Evolutionary conservation across 1,284 basidiomycete genomes (phyloP).

Genomic region (Xerocomus nothofagi): DNA sequence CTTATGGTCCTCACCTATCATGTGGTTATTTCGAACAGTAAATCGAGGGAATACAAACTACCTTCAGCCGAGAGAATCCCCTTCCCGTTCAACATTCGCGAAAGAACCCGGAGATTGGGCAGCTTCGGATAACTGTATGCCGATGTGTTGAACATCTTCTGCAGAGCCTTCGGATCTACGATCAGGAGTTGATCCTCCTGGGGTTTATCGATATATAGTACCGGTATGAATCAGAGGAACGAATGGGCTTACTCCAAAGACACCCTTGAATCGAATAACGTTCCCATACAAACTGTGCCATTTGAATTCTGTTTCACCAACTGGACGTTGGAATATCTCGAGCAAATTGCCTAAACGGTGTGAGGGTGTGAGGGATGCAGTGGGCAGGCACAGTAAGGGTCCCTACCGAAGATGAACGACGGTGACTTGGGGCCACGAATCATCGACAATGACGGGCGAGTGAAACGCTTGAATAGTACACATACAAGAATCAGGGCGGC

Average conservation of each 20-base stretch:
- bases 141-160: slow-evolving; percentile 43
- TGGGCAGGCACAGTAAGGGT: too few species aligned
- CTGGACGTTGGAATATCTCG: slow-evolving; percentile 27
- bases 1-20: slow-evolving; percentile 42
- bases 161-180: slow-evolving; percentile 44
- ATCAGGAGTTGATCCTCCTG: slow-evolving; percentile 32
- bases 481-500: slow-evolving; percentile 13
- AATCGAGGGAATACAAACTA: slow-evolving; percentile 12
- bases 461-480: slow-evolving; percentile 10
- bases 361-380: neutral
- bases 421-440: slow-evolving; percentile 35
- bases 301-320: slow-evolving; percentile 33
- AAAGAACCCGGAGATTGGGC: slow-evolving; percentile 32
- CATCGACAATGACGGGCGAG: slow-evolving; percentile 24
- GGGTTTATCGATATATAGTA: neutral
- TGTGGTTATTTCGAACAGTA: neutral
- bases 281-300: slow-evolving; percentile 36
- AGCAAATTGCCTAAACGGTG: slow-evolving; percentile 25
- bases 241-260: slow-evolving; percentile 24
- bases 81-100: slow-evolving; percentile 34
- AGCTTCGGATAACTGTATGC: slow-evolving; percentile 40
- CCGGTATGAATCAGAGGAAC: neutral
- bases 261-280: slow-evolving; percentile 29
- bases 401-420: slow-evolving; percentile 35
- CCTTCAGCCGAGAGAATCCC: slow-evolving; percentile 45